Evolutionary conservation across 352 stramenopile genomes (phyloP).

Genomic region (Globisporangium heterothallicum): DNA sequence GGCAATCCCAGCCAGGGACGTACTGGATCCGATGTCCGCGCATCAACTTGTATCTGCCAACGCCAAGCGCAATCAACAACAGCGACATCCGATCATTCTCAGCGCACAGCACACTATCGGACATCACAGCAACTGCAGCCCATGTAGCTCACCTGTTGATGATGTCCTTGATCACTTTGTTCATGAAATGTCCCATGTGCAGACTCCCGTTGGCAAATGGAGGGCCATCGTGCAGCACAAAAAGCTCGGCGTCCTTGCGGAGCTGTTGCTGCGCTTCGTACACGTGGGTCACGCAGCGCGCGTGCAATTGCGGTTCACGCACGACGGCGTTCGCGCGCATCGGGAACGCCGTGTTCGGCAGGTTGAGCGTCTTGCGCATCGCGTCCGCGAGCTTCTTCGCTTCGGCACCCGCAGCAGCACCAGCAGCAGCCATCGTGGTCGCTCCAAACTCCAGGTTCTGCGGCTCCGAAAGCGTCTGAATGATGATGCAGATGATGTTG

Average conservation of each 20-base stretch:
- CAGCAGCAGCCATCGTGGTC: no score
- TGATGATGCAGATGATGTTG: no score
- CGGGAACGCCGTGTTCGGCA: conserved; percentile 94
- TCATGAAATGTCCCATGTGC: conserved; percentile 96
- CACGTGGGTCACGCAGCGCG: conserved; percentile 55
- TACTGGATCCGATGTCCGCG: conserved; percentile 93
- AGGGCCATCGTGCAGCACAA: conserved; percentile 97
- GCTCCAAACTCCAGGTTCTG: no score
- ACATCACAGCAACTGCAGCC: no score
- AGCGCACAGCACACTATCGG: no score
- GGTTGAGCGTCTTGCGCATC: conserved; percentile 91
- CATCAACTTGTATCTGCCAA: conserved; percentile 80
- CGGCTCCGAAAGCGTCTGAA: no score
- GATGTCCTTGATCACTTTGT: conserved; percentile 96
- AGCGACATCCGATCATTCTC: no score
- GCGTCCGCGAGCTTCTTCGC: conserved; percentile 60
- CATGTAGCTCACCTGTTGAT: conserved; percentile 96
- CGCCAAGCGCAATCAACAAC: neutral
- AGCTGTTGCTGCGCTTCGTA: conserved; percentile 36
- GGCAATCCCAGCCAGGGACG: conserved; percentile 98
- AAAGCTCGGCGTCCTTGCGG: conserved; percentile 37
- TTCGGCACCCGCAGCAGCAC: conserved; percentile 21
- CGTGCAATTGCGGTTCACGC: conserved; percentile 68
- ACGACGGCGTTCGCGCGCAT: conserved; percentile 94
- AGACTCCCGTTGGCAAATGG: conserved; percentile 98